Conservation (phyloP, 73 alveolate species). For the Tetrahymena elliotti region DNA sequence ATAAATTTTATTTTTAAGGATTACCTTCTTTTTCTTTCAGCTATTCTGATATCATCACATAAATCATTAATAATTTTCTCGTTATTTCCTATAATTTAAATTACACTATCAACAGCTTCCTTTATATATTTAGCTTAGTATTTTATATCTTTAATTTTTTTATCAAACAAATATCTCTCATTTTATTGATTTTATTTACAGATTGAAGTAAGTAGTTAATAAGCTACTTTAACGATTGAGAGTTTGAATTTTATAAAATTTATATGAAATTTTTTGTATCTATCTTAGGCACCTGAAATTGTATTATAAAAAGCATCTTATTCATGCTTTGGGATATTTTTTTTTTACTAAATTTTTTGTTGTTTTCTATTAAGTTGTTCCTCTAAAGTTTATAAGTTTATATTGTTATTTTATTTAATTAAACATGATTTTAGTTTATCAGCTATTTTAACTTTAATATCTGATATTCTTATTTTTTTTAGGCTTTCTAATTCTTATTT, state of each 20-base stretch:
- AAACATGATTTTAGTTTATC: background rate
- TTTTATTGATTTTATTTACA: constrained; percentile 30
- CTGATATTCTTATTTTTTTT: background rate
- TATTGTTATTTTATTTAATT: background rate
- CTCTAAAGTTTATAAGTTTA: background rate
- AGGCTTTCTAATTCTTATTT: constrained; percentile 12
- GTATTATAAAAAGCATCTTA: background rate
- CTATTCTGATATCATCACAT: constrained; percentile 6
- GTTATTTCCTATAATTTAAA: constrained; percentile 11
- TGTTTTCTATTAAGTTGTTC: background rate
- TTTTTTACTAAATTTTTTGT: background rate
- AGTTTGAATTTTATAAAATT: constrained; percentile 10
- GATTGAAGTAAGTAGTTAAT: constrained; percentile 17
- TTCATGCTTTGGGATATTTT: background rate
- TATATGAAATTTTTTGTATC: background rate
- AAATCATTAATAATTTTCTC: constrained; percentile 10
- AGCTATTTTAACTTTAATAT: background rate
- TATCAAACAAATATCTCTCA: constrained; percentile 19
- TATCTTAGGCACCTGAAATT: background rate
- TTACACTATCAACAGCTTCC: constrained; percentile 25
- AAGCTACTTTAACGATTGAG: constrained; percentile 9
- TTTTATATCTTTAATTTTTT: constrained; percentile 8
- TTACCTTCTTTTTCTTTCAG: constrained; percentile 5
- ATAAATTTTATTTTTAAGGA: background rate
- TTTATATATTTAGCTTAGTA: constrained; percentile 33